Percentiles rank a stretch among this genome's conserved stretches.
These are phyloP conservation scores for Podospora fimiseda DNA, from an alignment of 495 filamentous ascomycete genomes.

Conservation along the genomic window DNA sequence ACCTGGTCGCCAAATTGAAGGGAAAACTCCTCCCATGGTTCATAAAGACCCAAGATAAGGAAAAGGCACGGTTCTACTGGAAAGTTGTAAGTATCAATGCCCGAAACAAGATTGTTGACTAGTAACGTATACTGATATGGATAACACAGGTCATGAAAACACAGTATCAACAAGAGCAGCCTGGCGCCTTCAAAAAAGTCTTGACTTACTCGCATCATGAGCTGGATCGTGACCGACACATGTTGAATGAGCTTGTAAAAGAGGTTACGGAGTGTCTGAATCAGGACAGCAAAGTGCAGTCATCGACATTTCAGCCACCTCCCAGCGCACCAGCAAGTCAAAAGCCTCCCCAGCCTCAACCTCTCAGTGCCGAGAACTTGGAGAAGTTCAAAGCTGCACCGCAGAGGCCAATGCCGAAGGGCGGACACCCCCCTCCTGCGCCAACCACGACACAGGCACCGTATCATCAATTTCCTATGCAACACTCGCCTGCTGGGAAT, in stretches of 20 bases:
- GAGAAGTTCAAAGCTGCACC: constrained; percentile 52
- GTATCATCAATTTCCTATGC: constrained; percentile 60
- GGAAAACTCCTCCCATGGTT: constrained; percentile 35
- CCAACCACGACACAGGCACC: constrained; percentile 60
- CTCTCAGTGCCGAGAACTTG: constrained; percentile 61
- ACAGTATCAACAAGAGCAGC: constrained; percentile 58
- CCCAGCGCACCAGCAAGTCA: constrained; percentile 13
- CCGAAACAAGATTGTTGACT: neutral
- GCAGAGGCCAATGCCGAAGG: constrained; percentile 35
- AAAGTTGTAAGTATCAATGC: constrained; percentile 33
- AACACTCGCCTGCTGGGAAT: constrained; percentile 65
- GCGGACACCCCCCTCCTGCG: constrained; percentile 49
- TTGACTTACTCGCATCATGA: constrained; percentile 53
- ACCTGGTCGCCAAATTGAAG: constrained; percentile 29
- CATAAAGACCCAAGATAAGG: constrained; percentile 34
- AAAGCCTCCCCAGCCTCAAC: constrained; percentile 34
- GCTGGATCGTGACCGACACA: constrained; percentile 43
- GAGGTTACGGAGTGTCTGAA: constrained; percentile 1
- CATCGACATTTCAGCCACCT: no score
- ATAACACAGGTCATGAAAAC: no score
- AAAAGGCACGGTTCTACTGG: constrained; percentile 39
- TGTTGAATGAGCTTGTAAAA: constrained; percentile 22
- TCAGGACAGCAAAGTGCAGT: no score
- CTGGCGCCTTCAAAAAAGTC: constrained; percentile 45
- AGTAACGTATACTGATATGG: no score